A percentile compares a stretch with the other conserved stretches of the same genome.
These are phyloP conservation scores for Fonsecaea erecta DNA, from an alignment of 2,329 filamentous ascomycete species.

Conservation along the genomic window DNA sequence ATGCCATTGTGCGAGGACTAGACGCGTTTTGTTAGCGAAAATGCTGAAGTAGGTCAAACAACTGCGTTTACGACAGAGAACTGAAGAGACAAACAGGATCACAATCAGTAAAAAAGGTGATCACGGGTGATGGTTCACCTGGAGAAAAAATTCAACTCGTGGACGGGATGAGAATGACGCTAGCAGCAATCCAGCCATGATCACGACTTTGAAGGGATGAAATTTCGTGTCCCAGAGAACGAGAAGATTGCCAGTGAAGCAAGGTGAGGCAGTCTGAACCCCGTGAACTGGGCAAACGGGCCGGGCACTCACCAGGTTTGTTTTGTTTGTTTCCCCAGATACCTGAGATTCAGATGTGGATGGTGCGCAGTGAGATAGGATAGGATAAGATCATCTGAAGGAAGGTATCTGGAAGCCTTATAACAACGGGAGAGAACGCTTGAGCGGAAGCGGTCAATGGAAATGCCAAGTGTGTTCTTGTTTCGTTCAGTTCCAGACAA, in stretches of 20 bases:
- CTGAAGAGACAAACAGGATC: background rate
- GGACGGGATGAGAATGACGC: background rate
- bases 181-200: background rate
- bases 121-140: background rate
- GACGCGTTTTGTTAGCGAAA: background rate
- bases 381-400: background rate
- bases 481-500: constrained; percentile 8
- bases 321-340: background rate
- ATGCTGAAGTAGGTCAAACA: background rate
- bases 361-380: background rate
- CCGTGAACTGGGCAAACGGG: background rate
- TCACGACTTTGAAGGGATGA: background rate
- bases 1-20: background rate
- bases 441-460: constrained; percentile 1
- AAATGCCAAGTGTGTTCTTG: background rate
- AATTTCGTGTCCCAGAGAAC: background rate
- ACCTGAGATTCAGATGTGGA: background rate
- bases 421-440: background rate
- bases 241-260: background rate
- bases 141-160: background rate
- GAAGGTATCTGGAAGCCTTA: constrained; percentile 7
- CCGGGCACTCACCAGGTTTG: background rate
- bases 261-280: background rate
- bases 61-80: background rate
- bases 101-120: background rate